These are phyloP conservation scores for Monascus purpureus DNA, from an alignment of 495 filamentous ascomycete genomes.

Conservation along the genomic window DNA sequence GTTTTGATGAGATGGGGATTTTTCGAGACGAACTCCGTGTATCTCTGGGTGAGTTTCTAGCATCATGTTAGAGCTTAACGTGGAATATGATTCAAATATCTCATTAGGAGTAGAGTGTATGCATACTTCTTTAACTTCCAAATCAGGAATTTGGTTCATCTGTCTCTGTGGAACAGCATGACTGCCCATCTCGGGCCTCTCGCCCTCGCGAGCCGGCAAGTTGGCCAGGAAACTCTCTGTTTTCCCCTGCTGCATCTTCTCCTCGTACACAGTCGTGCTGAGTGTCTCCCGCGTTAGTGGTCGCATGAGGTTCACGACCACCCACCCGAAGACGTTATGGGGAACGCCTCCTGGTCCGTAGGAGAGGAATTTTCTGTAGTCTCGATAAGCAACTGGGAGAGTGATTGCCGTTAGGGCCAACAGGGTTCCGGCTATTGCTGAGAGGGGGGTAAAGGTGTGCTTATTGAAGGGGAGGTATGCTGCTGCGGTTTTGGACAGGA, in stretches of 20 bases:
- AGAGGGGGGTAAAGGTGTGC: too few relatives aligned
- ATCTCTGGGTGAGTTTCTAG: conserved; percentile 15
- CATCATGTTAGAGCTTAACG: too few relatives aligned
- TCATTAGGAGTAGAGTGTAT: too few relatives aligned
- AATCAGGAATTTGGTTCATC: conserved; percentile 13
- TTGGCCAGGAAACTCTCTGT: conserved; percentile 2
- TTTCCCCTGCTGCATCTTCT: conserved; percentile 14
- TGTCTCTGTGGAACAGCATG: conserved; percentile 25
- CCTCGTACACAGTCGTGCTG: conserved; percentile 15
- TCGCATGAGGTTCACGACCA: conserved; percentile 12
- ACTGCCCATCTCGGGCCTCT: conserved; percentile 14
- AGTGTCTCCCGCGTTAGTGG: conserved; percentile 20
- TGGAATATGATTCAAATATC: too few relatives aligned
- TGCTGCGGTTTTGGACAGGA: too few relatives aligned
- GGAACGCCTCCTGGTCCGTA: conserved; percentile 22
- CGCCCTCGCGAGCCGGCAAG: conserved; percentile 3
- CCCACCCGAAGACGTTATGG: conserved; percentile 22
- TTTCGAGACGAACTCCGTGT: conserved; percentile 11
- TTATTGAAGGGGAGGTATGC: too few relatives aligned
- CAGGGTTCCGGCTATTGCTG: too few relatives aligned
- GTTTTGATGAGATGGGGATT: conserved; percentile 21
- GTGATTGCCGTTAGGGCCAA: too few relatives aligned
- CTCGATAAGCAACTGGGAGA: conserved; percentile 16
- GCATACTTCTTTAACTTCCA: conserved; percentile 17
- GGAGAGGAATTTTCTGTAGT: conserved; percentile 17